Evolutionary conservation across 306 rosid species (phyloP).

Genomic region (Quercus alba): DNA sequence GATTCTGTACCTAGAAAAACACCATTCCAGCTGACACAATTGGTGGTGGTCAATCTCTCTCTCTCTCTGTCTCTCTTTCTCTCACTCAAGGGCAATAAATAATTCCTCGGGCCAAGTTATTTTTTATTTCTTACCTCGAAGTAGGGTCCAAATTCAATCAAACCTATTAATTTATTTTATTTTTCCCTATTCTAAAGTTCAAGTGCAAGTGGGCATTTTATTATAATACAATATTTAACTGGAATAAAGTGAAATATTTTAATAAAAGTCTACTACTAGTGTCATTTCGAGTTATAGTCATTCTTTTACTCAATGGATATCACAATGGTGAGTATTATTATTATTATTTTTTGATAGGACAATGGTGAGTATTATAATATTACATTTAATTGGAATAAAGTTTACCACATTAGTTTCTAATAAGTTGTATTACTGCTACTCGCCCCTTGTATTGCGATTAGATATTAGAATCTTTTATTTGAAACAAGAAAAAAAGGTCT

Average conservation of each 20-base stretch:
- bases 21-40: slow-evolving; percentile 15
- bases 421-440: neutral
- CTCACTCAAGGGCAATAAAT: neutral
- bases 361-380: neutral
- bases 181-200: too few relatives aligned
- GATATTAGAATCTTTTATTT: neutral
- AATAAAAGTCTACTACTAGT: neutral
- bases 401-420: neutral
- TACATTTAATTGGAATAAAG: neutral
- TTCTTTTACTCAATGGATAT: neutral
- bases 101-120: neutral
- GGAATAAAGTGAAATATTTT: neutral
- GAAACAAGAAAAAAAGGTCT: slow-evolving; percentile 8
- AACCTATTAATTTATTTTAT: neutral
- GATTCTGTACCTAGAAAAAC: neutral
- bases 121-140: neutral
- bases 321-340: too few relatives aligned
- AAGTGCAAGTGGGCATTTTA: too few relatives aligned
- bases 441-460: slow-evolving; percentile 7
- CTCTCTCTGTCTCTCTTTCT: neutral
- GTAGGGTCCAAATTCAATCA: neutral
- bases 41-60: slow-evolving; percentile 6
- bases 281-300: neutral
- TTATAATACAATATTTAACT: too few relatives aligned
- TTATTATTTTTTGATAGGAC: too few relatives aligned